phyloP scores from a whole-genome alignment of 371 early-diverging fungal species.

The Umbelopsis sp. region DNA sequence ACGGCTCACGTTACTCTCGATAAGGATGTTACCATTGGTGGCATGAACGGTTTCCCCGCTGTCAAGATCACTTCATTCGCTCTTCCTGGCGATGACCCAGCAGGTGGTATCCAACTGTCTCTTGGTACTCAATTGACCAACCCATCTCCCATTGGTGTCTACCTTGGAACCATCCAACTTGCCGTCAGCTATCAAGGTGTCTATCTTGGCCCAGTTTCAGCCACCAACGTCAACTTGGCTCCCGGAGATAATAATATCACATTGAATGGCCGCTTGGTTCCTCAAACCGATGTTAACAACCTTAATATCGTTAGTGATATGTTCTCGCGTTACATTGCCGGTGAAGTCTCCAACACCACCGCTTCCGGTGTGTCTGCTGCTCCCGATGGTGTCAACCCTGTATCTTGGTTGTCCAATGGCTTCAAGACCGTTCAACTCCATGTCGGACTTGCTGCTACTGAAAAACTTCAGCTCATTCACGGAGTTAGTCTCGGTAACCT shows the following conservation, averaged over 20 bases:
- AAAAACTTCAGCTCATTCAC: slow-evolving; percentile 53
- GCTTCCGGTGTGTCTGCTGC: slow-evolving; percentile 58
- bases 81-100: slow-evolving; percentile 53
- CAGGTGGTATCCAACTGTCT: slow-evolving; percentile 57
- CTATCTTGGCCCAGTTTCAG: slow-evolving; percentile 48
- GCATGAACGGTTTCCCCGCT: slow-evolving; percentile 54
- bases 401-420: slow-evolving; percentile 54
- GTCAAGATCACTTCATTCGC: slow-evolving; percentile 56
- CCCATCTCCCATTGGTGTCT: slow-evolving; percentile 60
- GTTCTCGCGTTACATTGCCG: slow-evolving; percentile 56
- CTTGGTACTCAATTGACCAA: slow-evolving; percentile 54
- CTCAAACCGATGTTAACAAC: slow-evolving; percentile 44
- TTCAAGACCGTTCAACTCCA: slow-evolving; percentile 52
- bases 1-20: slow-evolving; percentile 36
- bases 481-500: slow-evolving; percentile 55
- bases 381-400: slow-evolving; percentile 52
- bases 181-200: slow-evolving; percentile 47
- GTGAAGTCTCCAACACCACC: slow-evolving; percentile 42
- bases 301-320: slow-evolving; percentile 44
- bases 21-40: slow-evolving; percentile 29
- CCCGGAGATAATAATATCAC: slow-evolving; percentile 50
- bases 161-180: slow-evolving; percentile 55
- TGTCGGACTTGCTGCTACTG: slow-evolving; percentile 42
- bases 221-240: slow-evolving; percentile 41
- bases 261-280: slow-evolving; percentile 50